Evolutionary conservation across 768 basidiomycete genomes (phyloP), one percentile per base, ranked within the genome.

Genomic region (Thelephora aurantiotincta): DNA sequence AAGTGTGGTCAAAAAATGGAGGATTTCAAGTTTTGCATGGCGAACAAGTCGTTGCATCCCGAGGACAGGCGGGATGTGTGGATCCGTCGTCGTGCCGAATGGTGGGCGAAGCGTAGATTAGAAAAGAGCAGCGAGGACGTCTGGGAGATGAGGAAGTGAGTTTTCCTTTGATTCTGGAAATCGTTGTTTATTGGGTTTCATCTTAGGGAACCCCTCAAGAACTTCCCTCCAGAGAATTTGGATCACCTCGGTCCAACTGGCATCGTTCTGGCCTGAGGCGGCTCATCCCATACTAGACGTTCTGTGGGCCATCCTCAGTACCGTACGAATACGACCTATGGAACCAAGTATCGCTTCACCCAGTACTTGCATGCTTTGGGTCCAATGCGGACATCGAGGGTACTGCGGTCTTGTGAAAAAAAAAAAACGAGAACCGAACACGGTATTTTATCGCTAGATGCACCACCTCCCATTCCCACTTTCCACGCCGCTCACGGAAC

Each of bases 11-110:
- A 71, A 41, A 92, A 94, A 60, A 72, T 81, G 59, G 81, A 89
- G 49, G 92, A 94, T 56, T 93, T 94, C 73, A 96, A 96, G 64
- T 94, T 87, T 63, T 99, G 94, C 65, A 68, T 94, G 68, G 82
- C 79, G 51, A 66, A 84, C 51, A 94, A 91, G 63, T 70, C 75
- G 11, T 67, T 87, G 63, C 73, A 82, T 46, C 78, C 80, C 13
- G 90, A 92, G 48, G 75, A 80, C 56, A 76, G 78, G 58, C 72
- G 84, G 26, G 78, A 88, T 45, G 76, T 77, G 3, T 99, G 92
- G 93, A 79, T 98, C 48, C 72, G 69, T 44, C 71, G 84, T 14
- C 71, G 87, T 47, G 94, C 94, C 2, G 89, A 93, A 60, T 93
- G 92, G 91, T 96, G 92, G 94, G 90, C 93, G 4, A 66, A 70